Evolutionary conservation across 306 rosid species (phyloP).

Genomic region (Casuarina equisetifolia): DNA sequence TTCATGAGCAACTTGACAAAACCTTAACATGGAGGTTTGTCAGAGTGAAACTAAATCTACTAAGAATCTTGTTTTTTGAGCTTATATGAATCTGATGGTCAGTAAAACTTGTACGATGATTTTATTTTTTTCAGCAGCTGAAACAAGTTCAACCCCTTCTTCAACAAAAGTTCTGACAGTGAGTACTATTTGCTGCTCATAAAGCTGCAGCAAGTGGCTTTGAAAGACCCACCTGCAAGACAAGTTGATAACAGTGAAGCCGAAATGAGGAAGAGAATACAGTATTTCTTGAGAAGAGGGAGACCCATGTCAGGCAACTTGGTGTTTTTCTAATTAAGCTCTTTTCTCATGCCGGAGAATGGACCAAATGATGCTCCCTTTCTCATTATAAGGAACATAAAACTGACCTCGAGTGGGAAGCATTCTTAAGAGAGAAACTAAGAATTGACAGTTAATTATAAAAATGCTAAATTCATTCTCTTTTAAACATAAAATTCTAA

Average conservation of each 20-base stretch:
- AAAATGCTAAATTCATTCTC: constrained; percentile 19
- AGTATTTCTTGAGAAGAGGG: constrained; percentile 50
- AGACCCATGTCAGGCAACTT: constrained; percentile 34
- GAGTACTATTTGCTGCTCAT: constrained; percentile 11
- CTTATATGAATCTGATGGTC: not conserved
- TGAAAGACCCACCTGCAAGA: constrained; percentile 55
- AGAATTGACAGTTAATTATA: constrained; percentile 39
- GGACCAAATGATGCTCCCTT: constrained; percentile 39
- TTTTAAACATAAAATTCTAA: constrained; percentile 40
- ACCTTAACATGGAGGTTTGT: not conserved
- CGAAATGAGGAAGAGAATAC: constrained; percentile 55
- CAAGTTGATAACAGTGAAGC: constrained; percentile 59
- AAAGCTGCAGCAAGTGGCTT: constrained; percentile 39
- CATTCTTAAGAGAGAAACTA: constrained; percentile 25
- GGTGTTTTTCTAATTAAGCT: constrained; percentile 15
- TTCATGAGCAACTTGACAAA: not conserved
- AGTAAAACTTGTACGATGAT: not conserved
- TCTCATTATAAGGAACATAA: constrained; percentile 20
- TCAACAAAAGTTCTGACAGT: constrained; percentile 37
- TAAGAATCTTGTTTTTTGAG: not conserved
- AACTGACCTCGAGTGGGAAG: constrained; percentile 28
- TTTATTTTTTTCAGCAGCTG: not conserved
- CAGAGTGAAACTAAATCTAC: not conserved
- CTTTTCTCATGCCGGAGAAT: constrained; percentile 33
- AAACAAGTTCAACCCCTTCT: constrained; percentile 2